These are phyloP conservation scores for Teunomyces panamensis DNA, from an alignment of 805 yeast species.

Conservation along the genomic window DNA sequence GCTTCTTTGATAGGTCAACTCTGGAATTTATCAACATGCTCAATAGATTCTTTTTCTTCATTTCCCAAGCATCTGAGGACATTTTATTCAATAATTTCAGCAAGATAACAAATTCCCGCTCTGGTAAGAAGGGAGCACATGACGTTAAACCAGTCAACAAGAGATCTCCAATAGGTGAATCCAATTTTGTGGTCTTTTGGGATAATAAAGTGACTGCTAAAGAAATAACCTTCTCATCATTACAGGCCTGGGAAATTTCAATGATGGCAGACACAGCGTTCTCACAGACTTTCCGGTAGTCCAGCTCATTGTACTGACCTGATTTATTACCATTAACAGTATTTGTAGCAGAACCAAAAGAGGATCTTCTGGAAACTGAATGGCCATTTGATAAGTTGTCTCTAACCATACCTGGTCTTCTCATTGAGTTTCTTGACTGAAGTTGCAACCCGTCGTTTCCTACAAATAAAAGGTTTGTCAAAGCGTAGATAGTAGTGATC, in stretches of 20 bases:
- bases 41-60: constrained; percentile 36
- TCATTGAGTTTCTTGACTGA: constrained; percentile 19
- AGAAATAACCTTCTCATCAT: constrained; percentile 69
- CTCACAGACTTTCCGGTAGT: constrained; percentile 44
- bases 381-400: constrained; percentile 11
- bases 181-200: constrained; percentile 59
- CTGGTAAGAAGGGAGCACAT: constrained; percentile 59
- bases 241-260: constrained; percentile 61
- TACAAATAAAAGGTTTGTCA: constrained; percentile 68
- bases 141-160: constrained; percentile 61
- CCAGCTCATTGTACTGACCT: constrained; percentile 26
- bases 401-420: constrained; percentile 16
- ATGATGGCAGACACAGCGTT: constrained; percentile 70
- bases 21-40: constrained; percentile 51
- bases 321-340: not conserved
- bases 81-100: constrained; percentile 55
- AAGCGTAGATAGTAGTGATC: constrained; percentile 78
- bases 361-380: constrained; percentile 11
- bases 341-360: constrained; percentile 2
- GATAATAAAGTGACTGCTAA: constrained; percentile 78
- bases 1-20: constrained; percentile 37
- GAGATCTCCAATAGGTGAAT: constrained; percentile 51
- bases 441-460: constrained; percentile 41
- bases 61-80: constrained; percentile 42
- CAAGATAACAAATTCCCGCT: constrained; percentile 65